Percentiles rank a stretch among this genome's conserved stretches.
phyloP scores from a whole-genome alignment of 2,329 filamentous ascomycete species.

The Ustilaginoidea virens region DNA sequence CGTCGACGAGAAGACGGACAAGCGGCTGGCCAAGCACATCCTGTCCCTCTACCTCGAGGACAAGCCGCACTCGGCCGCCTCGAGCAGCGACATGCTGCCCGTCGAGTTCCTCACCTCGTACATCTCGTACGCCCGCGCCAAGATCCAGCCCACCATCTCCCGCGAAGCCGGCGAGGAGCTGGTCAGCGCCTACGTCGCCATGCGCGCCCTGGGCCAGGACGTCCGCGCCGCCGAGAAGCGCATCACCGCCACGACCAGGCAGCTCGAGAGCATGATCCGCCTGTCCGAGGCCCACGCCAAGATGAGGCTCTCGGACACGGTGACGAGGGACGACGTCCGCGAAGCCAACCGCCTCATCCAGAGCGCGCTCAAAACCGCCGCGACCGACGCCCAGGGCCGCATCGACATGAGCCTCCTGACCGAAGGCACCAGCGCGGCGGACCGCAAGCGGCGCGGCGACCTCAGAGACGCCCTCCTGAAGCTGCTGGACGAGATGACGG shows the following conservation, averaged over 20 bases:
- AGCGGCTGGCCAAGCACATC: conserved; percentile 78
- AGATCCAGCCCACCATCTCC: conserved; percentile 71
- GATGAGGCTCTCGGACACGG: conserved; percentile 70
- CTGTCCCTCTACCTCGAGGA: conserved; percentile 96
- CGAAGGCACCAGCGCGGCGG: conserved; percentile 82
- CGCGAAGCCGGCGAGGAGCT: conserved; percentile 70
- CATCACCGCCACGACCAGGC: conserved; percentile 92
- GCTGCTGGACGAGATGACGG: conserved; percentile 67
- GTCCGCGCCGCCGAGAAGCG: conserved; percentile 81
- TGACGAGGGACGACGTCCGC: conserved; percentile 68
- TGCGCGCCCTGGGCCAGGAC: conserved; percentile 85
- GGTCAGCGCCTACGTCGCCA: conserved; percentile 76
- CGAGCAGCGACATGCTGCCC: conserved; percentile 64
- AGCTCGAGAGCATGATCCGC: conserved; percentile 97
- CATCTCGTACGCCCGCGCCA: conserved; percentile 86
- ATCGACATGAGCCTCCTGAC: conserved; percentile 96
- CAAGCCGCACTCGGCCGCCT: conserved; percentile 67
- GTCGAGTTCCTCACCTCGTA: conserved; percentile 93
- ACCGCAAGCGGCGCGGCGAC: conserved; percentile 68
- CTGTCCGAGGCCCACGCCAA: conserved; percentile 93
- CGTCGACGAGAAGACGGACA: conserved; percentile 79
- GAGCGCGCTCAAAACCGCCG: conserved; percentile 85
- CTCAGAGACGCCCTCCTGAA: conserved; percentile 64
- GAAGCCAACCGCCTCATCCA: conserved; percentile 91
- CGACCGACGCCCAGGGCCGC: conserved; percentile 82